These are phyloP conservation scores for Russula lepida DNA, from an alignment of 768 basidiomycete genomes.

Conservation along the genomic window DNA sequence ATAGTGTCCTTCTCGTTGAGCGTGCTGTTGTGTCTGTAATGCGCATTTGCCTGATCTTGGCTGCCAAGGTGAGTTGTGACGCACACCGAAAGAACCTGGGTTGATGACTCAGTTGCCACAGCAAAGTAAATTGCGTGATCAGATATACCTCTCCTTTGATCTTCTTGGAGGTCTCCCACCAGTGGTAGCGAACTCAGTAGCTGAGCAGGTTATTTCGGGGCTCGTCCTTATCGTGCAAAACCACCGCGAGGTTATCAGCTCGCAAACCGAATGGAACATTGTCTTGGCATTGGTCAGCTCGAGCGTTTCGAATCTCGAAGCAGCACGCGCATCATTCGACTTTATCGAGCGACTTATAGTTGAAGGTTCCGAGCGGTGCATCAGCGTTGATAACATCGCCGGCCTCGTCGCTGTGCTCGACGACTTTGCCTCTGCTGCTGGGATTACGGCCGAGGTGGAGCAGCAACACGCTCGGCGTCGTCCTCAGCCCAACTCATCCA, in stretches of 20 bases:
- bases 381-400: constrained; percentile 71
- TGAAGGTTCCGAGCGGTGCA: constrained; percentile 49
- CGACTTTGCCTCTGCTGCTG: constrained; percentile 77
- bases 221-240: constrained; percentile 72
- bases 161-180: constrained; percentile 74
- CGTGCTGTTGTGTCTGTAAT: constrained; percentile 86
- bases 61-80: constrained; percentile 53
- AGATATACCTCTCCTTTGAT: constrained; percentile 91
- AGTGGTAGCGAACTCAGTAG: constrained; percentile 69
- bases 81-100: neutral
- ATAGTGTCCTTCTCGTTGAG: constrained; percentile 88
- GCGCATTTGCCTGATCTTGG: constrained; percentile 74
- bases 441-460: constrained; percentile 48
- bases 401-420: constrained; percentile 77
- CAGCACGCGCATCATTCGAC: constrained; percentile 76
- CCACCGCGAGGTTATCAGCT: constrained; percentile 65
- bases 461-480: constrained; percentile 44
- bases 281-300: constrained; percentile 81
- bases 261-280: constrained; percentile 94
- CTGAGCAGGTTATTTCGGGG: constrained; percentile 86
- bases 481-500: constrained; percentile 42
- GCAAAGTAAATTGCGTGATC: constrained; percentile 73
- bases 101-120: constrained; percentile 25
- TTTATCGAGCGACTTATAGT: constrained; percentile 59
- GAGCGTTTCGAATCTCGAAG: constrained; percentile 80